A percentile compares a stretch with the other conserved stretches of the same genome.
Evolutionary conservation across 176 grass and related monocot genomes (phyloP).

Genomic region (Miscanthus lutarioriparius): DNA sequence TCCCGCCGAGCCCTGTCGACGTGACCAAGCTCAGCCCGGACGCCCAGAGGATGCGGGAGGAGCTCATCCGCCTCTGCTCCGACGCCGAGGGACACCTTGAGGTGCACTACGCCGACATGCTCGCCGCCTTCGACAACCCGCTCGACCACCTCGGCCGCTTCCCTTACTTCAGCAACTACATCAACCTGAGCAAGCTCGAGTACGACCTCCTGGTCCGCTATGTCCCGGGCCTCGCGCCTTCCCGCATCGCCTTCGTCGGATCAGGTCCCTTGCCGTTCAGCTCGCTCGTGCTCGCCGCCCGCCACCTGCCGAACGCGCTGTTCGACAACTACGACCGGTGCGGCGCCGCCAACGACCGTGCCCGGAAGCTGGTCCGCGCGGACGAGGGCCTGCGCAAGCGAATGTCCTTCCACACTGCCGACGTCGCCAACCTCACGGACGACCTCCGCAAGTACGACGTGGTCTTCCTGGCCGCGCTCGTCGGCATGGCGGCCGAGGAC

Average conservation of each 20-base stretch:
- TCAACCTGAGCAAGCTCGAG: constrained; percentile 77
- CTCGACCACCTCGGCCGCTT: constrained; percentile 68
- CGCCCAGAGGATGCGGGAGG: constrained; percentile 54
- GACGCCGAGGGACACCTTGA: constrained; percentile 70
- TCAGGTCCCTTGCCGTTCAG: constrained; percentile 61
- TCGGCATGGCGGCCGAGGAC: constrained; percentile 62
- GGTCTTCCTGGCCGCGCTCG: constrained; percentile 80
- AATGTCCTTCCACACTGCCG: constrained; percentile 67
- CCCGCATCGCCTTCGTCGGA: constrained; percentile 55
- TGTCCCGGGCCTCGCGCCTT: constrained; percentile 19
- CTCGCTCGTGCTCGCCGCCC: constrained; percentile 51
- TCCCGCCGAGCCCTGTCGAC: constrained; percentile 63
- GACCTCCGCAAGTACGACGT: constrained; percentile 58
- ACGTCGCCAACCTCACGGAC: constrained; percentile 44
- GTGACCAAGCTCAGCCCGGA: constrained; percentile 50
- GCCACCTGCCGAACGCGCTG: constrained; percentile 34
- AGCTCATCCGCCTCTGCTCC: constrained; percentile 65
- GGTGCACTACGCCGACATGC: constrained; percentile 70
- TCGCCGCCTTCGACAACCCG: constrained; percentile 70
- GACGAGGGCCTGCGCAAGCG: constrained; percentile 45
- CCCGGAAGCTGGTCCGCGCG: constrained; percentile 39
- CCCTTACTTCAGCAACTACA: constrained; percentile 79
- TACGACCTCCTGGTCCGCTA: constrained; percentile 53
- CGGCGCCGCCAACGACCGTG: constrained; percentile 50
- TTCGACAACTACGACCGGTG: constrained; percentile 60